Base-by-base conservation (phyloP, 2,329 filamentous ascomycete genomes). In the Ophiocordyceps australis region DNA sequence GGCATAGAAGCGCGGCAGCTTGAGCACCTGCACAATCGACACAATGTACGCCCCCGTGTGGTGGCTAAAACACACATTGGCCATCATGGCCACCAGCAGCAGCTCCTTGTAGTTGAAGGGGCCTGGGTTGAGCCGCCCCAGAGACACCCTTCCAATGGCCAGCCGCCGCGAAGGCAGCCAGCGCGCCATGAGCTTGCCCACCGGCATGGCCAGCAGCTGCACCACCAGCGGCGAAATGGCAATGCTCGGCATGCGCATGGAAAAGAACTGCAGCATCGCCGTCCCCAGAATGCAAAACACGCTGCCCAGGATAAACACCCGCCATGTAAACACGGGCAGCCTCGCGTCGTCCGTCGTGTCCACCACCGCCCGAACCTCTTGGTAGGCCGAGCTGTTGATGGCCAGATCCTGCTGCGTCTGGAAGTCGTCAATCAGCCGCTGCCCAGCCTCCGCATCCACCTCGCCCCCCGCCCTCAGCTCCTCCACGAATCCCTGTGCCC, bases 71-170 rank as follows among this genome's bases (percentile, higher is more conserved):
- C 52, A 50, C 0, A 59, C 59, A 38, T 69, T 69, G 17, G 68
- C 60, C 57, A 64, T 63, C 31, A 63, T 57, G n/a, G 55, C 55
- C 24, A 66, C 56, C 5, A 67, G 40, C 35, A 62, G 52, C 35
- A 67, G 61, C 35, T 68, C 62, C 34, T 67, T 68, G 29, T 56
- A 55, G 30, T 51, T 60, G 37, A 67, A 67, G 0, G 52, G 52
- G 0, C 60, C 58, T 0, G 60, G 58, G 28, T 64, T 65, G 5
- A 51, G 34, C 17, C 7, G 10, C n/a, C n/a, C n/a, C 17, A 19
- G 17, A 10, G 7, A 10, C 17, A 7, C 7, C 7, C 17, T 7
- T 7, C 17, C 17, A 10, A 10, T 10, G 17, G 7, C 17, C 7
- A 19, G 7, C 7, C 7, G 7, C 17, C 17, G 10, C 7, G 17